Evolutionary conservation across 2,329 filamentous ascomycete species (phyloP), one percentile per base, ranked within the genome.

Genomic region (Emmonsia crescens): DNA sequence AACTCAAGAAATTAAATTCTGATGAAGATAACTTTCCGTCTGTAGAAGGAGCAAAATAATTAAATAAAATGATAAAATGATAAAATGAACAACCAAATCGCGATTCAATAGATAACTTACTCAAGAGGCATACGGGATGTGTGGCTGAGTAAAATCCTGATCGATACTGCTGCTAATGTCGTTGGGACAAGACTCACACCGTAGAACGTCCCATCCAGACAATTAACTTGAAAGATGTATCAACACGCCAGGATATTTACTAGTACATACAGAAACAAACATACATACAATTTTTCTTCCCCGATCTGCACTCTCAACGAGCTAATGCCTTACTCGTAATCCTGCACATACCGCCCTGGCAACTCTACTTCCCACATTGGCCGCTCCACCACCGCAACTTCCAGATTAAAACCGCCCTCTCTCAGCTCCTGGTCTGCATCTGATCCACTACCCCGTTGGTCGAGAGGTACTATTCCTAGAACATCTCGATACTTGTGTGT

Each of bases 401-500:
- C 94, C 27, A 80, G 64, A 8, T 66, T 68, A 60, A 57, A 54
- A 24, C 29, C 59, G 19, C 70, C 72, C 36, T 68, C 68, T 21
- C 66, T 68, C 33, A 65, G 70, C 33, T 68, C 70, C 48, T 67
- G 64, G 24, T 68, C 64, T 51, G 66, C 60, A 60, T 66, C 65
- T 82, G 74, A 66, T 49, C 49, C 57, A 38, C 38, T 60, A 29
- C 40, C 48, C 21, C 21, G 42, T n/a, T 42, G 33, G 42, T 52
- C 78, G 38, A 88, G 74, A 21, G 83, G 80, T 24, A 85, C 80
- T 52, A 88, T 81, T 5, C 92, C 94, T 64, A 99, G 79, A 68
- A 99, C 91, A n/a, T 92, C 89, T 62, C 92, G 83, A 76, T 97
- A 99, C 75, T 96, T 95, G 80, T 89, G 91, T 5, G 92, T 96